phyloP scores from a whole-genome alignment of 495 filamentous ascomycete genomes.

The Penicillium taxi region DNA sequence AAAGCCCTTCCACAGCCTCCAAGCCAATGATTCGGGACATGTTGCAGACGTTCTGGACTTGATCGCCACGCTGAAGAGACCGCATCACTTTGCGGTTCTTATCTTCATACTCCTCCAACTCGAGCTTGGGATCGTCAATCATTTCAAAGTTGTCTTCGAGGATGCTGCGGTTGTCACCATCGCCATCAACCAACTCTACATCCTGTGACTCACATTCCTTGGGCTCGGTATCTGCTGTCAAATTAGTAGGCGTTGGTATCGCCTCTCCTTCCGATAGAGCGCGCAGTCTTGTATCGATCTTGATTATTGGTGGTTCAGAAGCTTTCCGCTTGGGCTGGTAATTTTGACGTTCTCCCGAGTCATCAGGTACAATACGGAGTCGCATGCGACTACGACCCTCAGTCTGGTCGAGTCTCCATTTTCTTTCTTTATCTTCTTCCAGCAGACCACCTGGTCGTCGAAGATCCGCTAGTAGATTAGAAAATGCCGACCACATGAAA shows the following conservation, averaged over 20 bases:
- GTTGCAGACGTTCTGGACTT: constrained; percentile 92
- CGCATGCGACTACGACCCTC: constrained; percentile 96
- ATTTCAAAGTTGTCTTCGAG: constrained; percentile 90
- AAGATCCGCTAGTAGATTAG: constrained; percentile 64
- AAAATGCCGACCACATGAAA: constrained; percentile 65
- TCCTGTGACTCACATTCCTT: constrained; percentile 21
- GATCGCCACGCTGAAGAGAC: constrained; percentile 81
- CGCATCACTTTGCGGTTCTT: constrained; percentile 97
- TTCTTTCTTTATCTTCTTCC: constrained; percentile 52
- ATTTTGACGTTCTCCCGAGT: constrained; percentile 55
- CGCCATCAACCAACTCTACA: too few relatives aligned
- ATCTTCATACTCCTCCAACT: constrained; percentile 83
- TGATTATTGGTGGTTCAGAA: constrained; percentile 37
- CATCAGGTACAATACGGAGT: constrained; percentile 71
- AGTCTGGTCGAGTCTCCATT: constrained; percentile 89
- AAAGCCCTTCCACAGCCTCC: constrained; percentile 82
- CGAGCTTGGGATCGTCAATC: constrained; percentile 78
- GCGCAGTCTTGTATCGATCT: constrained; percentile 29
- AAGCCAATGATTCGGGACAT: constrained; percentile 88
- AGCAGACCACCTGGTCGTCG: constrained; percentile 71
- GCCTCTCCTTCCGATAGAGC: constrained; percentile 26
- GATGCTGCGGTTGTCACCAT: constrained; percentile 34
- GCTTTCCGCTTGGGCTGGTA: constrained; percentile 80
- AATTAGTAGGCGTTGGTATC: constrained; percentile 26
- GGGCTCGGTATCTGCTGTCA: constrained; percentile 23